Conservation (phyloP, 306 rosid genomes). For the cucumber (Cucumis sativus) region Cucumber_9930_V3 NC_026659.2:31681501-31682000, state of each 20-base stretch:
- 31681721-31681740: not conserved
- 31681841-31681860: not conserved
- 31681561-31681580: conserved; percentile 1
- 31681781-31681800: not conserved
- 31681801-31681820: not conserved
- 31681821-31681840: not conserved
- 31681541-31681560: not conserved
- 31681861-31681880: not conserved
- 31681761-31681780: not conserved
- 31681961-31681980: conserved; percentile 8
- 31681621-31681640: conserved; percentile 7
- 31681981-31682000: not conserved
- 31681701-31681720: conserved; percentile 2
- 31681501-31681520: not conserved
- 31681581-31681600: not conserved
- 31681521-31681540: not conserved
- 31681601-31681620: not conserved
- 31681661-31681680: not conserved
- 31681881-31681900: not conserved
- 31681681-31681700: conserved; percentile 4
- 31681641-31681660: not conserved
- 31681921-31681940: not conserved
- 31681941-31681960: not conserved
- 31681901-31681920: not conserved
- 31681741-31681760: not conserved